A percentile compares a stretch with the other conserved stretches of the same genome.
These are phyloP conservation scores for Ambrosia artemisiifolia DNA, from an alignment of 129 eudicot genomes.

Conservation along the genomic window DNA sequence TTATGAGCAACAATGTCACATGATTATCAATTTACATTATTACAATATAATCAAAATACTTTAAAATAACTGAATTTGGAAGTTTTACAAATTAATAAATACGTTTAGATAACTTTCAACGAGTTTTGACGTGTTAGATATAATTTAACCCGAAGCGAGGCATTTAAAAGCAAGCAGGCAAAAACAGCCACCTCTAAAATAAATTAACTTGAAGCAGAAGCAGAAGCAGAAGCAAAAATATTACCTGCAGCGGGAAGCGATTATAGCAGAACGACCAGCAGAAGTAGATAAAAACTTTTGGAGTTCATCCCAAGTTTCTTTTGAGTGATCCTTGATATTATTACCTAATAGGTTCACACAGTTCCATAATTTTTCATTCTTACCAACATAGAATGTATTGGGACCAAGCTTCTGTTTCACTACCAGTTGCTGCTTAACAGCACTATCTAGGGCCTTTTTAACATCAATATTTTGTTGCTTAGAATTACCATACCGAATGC, in stretches of 20 bases:
- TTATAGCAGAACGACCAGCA: slow-evolving; percentile 64
- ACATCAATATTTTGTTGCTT: slow-evolving; percentile 72
- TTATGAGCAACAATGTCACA: neutral
- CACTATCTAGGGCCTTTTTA: slow-evolving; percentile 77
- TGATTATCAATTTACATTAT: neutral
- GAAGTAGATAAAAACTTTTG: slow-evolving; percentile 59
- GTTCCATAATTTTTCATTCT: slow-evolving; percentile 73
- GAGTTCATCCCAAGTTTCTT: slow-evolving; percentile 72
- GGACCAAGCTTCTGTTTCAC: slow-evolving; percentile 50
- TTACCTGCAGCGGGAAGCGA: slow-evolving; percentile 70
- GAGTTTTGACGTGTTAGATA: too few species aligned
- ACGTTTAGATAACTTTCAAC: neutral
- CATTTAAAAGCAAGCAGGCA: neutral
- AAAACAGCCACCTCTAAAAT: neutral
- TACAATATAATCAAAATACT: neutral
- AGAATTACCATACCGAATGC: slow-evolving; percentile 67
- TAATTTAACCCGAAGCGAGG: neutral
- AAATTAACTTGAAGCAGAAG: neutral
- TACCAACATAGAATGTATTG: slow-evolving; percentile 57
- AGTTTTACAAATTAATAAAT: neutral
- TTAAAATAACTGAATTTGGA: neutral
- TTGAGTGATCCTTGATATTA: slow-evolving; percentile 52
- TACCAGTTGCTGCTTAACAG: slow-evolving; percentile 78
- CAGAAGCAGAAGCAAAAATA: neutral
- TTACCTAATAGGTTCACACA: slow-evolving; percentile 72